A percentile compares a stretch with the other conserved stretches of the same genome.
Conservation (phyloP, 306 rosid genomes). For the Rosa lucieae region DNA sequence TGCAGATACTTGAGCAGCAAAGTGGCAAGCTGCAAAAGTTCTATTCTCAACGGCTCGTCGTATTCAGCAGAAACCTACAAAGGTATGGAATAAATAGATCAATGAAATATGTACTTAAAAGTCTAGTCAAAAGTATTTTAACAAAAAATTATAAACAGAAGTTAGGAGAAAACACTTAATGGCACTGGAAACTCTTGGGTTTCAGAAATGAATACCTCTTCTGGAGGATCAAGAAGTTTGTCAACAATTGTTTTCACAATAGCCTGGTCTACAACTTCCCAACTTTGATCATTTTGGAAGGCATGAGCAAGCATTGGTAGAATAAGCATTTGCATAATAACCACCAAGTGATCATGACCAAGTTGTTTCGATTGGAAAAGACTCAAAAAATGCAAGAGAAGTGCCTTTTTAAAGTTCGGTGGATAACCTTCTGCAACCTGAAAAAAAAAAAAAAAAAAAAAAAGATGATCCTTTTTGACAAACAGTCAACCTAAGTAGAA, state of each 20-base stretch:
- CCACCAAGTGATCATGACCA: slow-evolving; percentile 87
- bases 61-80: slow-evolving; percentile 95
- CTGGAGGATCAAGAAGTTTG: slow-evolving; percentile 99
- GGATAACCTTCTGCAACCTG: slow-evolving; percentile 97
- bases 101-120: neutral
- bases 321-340: slow-evolving; percentile 97
- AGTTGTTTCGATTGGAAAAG: slow-evolving; percentile 92
- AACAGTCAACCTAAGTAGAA: neutral
- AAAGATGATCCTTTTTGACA: slow-evolving; percentile 9
- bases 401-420: slow-evolving; percentile 74
- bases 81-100: neutral
- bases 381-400: slow-evolving; percentile 75
- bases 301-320: slow-evolving; percentile 99
- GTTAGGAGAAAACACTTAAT: neutral
- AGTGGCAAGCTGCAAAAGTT: slow-evolving; percentile 95
- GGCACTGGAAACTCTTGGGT: neutral
- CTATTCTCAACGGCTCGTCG: slow-evolving; percentile 93
- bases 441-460: slow-evolving; percentile 15
- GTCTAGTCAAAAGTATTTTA: neutral
- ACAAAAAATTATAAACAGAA: neutral
- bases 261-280: slow-evolving; percentile 95
- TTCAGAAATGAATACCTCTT: slow-evolving; percentile 56
- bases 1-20: slow-evolving; percentile 97
- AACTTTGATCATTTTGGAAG: slow-evolving; percentile 92
- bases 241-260: slow-evolving; percentile 91